Conservation (phyloP, 331 rosid genomes). For the Quercus tomentella region DNA sequence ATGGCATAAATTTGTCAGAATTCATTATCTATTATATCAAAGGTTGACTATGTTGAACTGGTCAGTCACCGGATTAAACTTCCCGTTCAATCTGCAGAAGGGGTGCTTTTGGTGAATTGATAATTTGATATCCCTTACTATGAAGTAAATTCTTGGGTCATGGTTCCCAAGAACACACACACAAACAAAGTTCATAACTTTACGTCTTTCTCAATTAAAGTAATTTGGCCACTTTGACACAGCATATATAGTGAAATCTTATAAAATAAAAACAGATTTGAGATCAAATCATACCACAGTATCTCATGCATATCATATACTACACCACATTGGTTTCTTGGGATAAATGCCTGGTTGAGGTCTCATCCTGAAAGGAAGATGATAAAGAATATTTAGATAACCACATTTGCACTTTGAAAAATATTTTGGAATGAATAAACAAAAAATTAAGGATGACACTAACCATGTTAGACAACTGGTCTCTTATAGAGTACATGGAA, state of each 20-base stretch:
- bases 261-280: not conserved
- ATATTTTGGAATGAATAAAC: not conserved
- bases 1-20: not conserved
- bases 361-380: slow-evolving; percentile 41
- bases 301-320: not conserved
- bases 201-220: not conserved
- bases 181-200: not conserved
- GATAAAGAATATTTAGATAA: slow-evolving; percentile 8
- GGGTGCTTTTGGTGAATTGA: slow-evolving; percentile 1
- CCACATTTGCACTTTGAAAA: not conserved
- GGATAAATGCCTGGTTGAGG: slow-evolving; percentile 14
- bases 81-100: not conserved
- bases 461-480: slow-evolving; percentile 54
- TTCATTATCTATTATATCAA: not conserved
- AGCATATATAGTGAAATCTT: not conserved
- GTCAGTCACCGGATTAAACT: not conserved
- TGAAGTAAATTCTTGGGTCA: not conserved
- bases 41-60: not conserved
- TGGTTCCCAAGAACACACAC: not conserved
- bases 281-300: slow-evolving; percentile 20
- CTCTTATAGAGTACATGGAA: slow-evolving; percentile 47
- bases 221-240: not conserved
- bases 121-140: too few species aligned
- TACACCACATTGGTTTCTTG: slow-evolving; percentile 19
- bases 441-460: not conserved